A percentile compares a stretch with the other conserved stretches of the same genome.
phyloP scores from a whole-genome alignment of 257 asterid species.

The Nyctanthes arbortristis region DNA sequence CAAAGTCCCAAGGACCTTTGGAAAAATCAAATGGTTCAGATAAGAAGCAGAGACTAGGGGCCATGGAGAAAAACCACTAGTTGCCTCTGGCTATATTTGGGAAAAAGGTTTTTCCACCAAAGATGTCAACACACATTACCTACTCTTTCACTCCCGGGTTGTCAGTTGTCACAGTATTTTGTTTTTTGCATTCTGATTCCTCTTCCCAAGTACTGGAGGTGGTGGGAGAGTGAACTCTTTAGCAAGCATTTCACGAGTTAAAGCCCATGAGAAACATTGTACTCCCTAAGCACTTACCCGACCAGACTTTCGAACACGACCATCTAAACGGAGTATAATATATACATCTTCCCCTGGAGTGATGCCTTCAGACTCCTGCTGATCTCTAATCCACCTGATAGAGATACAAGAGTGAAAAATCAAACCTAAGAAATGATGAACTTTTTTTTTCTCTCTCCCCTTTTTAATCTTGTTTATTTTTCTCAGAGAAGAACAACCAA shows the following conservation, averaged over 20 bases:
- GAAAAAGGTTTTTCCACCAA: not conserved
- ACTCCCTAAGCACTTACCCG: constrained; percentile 52
- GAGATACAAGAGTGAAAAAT: constrained; percentile 13
- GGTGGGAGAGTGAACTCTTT: not conserved
- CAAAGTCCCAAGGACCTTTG: too few relatives aligned
- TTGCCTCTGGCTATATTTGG: not conserved
- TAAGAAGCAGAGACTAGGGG: not conserved
- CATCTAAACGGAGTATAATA: constrained; percentile 94
- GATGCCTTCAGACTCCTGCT: constrained; percentile 85
- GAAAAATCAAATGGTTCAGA: not conserved
- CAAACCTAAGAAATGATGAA: not conserved
- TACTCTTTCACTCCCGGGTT: too few relatives aligned
- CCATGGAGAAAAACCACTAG: not conserved
- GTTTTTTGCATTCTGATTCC: too few relatives aligned
- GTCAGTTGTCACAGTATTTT: too few relatives aligned
- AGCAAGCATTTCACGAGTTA: not conserved
- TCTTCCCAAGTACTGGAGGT: not conserved
- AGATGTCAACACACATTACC: not conserved
- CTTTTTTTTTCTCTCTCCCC: not conserved
- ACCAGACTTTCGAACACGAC: constrained; percentile 94
- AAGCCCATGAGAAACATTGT: not conserved
- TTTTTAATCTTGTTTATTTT: not conserved
- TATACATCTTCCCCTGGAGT: constrained; percentile 93
- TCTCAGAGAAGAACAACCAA: not conserved
- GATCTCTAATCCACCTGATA: constrained; percentile 91